Conservation (phyloP, 78 protist genomes). For the Planoprotostelium fungivorum region DNA sequence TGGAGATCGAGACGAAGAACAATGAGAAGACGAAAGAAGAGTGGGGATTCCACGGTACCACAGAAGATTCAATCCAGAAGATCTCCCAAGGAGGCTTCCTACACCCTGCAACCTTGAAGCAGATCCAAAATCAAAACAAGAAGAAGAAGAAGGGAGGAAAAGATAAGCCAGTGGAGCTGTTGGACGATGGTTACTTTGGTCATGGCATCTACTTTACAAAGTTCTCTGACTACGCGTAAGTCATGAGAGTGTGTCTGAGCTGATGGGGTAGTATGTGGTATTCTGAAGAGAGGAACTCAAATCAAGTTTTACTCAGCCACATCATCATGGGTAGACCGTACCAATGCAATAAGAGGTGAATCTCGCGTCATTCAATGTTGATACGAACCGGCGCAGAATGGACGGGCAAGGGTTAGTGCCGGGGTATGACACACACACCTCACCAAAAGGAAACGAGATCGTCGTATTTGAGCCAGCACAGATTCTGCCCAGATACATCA, state of each 20-base stretch:
- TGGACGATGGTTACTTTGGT: conserved; percentile 11
- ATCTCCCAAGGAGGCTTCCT: neutral
- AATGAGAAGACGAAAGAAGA: neutral
- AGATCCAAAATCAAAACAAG: too few species aligned
- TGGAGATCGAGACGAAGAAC: neutral
- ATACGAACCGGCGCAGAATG: neutral
- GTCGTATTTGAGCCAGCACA: too few species aligned
- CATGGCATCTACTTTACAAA: conserved; percentile 1
- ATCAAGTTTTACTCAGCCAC: neutral
- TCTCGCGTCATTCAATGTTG: neutral
- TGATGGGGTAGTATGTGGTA: neutral
- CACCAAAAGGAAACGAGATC: too few species aligned
- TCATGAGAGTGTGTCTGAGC: neutral
- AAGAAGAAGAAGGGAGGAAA: neutral
- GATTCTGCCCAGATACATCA: too few species aligned
- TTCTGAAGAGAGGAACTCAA: neutral
- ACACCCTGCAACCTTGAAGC: neutral
- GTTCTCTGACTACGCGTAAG: neutral
- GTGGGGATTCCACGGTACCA: conserved; percentile 10
- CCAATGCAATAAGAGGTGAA: neutral
- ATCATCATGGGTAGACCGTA: neutral
- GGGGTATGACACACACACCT: too few species aligned
- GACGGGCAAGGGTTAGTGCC: neutral
- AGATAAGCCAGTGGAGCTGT: neutral
- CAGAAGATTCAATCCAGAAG: neutral